These are phyloP conservation scores for Pyracantha coccinea DNA, from an alignment of 331 rosid species.

Conservation along the genomic window DNA sequence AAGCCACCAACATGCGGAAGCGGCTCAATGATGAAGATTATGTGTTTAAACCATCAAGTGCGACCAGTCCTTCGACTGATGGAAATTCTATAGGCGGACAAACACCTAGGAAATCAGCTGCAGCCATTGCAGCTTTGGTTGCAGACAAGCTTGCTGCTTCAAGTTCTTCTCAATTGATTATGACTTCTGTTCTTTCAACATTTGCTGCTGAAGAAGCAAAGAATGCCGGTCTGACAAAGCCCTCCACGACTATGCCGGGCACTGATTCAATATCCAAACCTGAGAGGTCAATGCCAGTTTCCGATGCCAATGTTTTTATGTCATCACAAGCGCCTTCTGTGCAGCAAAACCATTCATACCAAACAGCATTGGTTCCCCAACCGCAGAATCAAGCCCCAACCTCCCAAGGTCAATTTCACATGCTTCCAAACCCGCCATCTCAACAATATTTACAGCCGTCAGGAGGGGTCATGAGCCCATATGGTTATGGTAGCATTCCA, in stretches of 20 bases:
- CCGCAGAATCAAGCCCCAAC: slow-evolving; percentile 45
- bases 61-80: slow-evolving; percentile 22
- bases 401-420: slow-evolving; percentile 64
- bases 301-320: slow-evolving; percentile 52
- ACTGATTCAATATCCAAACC: slow-evolving; percentile 42
- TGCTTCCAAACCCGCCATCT: slow-evolving; percentile 47
- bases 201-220: slow-evolving; percentile 92
- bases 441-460: slow-evolving; percentile 65
- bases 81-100: slow-evolving; percentile 36
- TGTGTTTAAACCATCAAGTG: slow-evolving; percentile 35
- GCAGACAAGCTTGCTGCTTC: slow-evolving; percentile 98
- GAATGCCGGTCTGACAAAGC: slow-evolving; percentile 43
- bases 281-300: slow-evolving; percentile 28
- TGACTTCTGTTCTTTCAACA: slow-evolving; percentile 82
- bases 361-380: slow-evolving; percentile 53
- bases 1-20: slow-evolving; percentile 66
- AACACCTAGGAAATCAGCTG: slow-evolving; percentile 59
- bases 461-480: slow-evolving; percentile 47
- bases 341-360: slow-evolving; percentile 50
- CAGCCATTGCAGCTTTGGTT: slow-evolving; percentile 88
- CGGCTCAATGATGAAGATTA: slow-evolving; percentile 57
- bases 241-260: slow-evolving; percentile 11
- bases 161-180: slow-evolving; percentile 81
- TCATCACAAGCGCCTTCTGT: slow-evolving; percentile 43
- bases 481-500: slow-evolving; percentile 57